phyloP scores from a whole-genome alignment of 2,329 filamentous ascomycete species.

The Pseudogymnoascus sp. region DNA sequence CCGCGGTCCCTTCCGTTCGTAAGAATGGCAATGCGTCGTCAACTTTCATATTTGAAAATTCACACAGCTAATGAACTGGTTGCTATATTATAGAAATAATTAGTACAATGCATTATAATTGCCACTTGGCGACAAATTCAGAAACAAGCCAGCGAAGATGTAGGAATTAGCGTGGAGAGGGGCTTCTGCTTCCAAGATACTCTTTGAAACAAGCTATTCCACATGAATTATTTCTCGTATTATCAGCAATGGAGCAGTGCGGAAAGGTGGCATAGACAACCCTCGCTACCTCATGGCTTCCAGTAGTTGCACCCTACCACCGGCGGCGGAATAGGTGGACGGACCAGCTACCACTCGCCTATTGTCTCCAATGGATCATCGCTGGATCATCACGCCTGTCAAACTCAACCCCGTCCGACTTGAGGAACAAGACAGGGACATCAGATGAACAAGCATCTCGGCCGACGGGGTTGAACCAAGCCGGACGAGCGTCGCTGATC shows the following conservation, averaged over 20 bases:
- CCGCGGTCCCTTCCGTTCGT: not conserved
- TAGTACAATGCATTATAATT: not conserved
- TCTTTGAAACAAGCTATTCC: not conserved
- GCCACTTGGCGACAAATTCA: not conserved
- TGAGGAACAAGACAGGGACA: not conserved
- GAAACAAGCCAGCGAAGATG: not conserved
- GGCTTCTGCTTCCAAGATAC: not conserved
- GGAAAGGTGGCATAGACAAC: not conserved
- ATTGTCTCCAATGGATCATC: not conserved
- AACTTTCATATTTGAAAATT: not conserved
- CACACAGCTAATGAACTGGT: not conserved
- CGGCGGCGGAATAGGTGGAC: not conserved
- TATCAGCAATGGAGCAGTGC: not conserved
- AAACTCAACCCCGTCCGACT: not conserved
- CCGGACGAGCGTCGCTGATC: not conserved
- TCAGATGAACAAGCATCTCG: conserved; percentile 4
- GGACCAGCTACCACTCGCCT: not conserved
- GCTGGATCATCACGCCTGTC: conserved; percentile 1
- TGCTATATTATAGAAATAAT: not conserved
- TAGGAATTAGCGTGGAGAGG: not conserved
- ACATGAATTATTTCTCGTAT: not conserved
- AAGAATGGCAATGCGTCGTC: not conserved
- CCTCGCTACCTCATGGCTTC: not conserved
- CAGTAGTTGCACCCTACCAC: not conserved
- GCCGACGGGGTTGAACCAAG: not conserved